Conservation (phyloP, 805 yeast genomes). For the Candida hispaniensis region DNA sequence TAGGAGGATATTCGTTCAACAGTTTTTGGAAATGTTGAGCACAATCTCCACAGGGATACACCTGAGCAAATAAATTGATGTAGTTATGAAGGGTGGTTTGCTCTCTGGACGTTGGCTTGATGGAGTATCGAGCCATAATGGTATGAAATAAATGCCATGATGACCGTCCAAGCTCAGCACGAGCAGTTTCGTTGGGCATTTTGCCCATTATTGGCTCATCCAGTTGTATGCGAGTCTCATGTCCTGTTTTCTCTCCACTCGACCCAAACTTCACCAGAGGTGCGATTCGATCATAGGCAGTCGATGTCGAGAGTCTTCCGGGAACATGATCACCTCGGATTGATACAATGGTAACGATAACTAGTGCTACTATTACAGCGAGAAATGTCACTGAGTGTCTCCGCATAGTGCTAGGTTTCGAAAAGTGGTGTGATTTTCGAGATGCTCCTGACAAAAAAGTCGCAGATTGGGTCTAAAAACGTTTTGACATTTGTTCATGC, state of each 20-base stretch:
- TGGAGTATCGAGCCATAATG: slow-evolving; percentile 85
- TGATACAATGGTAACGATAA: slow-evolving; percentile 10
- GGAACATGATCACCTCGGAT: slow-evolving; percentile 10
- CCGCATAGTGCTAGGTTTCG: slow-evolving; percentile 9
- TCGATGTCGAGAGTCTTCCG: slow-evolving; percentile 7
- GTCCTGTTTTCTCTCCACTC: no score
- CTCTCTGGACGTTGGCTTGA: slow-evolving; percentile 56
- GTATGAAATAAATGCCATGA: slow-evolving; percentile 93
- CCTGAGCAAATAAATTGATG: slow-evolving; percentile 70
- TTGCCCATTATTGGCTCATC: slow-evolving; percentile 88
- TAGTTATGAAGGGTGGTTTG: slow-evolving; percentile 51
- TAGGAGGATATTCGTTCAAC: slow-evolving; percentile 71
- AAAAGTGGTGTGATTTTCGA: no score
- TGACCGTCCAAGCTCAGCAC: slow-evolving; percentile 78
- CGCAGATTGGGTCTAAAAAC: no score
- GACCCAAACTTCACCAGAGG: slow-evolving; percentile 18
- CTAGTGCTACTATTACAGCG: slow-evolving; percentile 6
- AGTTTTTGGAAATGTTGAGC: slow-evolving; percentile 79
- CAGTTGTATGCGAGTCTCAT: no score
- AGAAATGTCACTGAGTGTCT: slow-evolving; percentile 10
- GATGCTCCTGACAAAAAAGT: no score
- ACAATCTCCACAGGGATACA: slow-evolving; percentile 88
- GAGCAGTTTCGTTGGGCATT: slow-evolving; percentile 74
- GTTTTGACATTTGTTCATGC: no score
- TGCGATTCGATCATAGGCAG: slow-evolving; percentile 17